Evolutionary conservation across 176 grass and related monocot species (phyloP).

Genomic region (Oryza nivara): DNA sequence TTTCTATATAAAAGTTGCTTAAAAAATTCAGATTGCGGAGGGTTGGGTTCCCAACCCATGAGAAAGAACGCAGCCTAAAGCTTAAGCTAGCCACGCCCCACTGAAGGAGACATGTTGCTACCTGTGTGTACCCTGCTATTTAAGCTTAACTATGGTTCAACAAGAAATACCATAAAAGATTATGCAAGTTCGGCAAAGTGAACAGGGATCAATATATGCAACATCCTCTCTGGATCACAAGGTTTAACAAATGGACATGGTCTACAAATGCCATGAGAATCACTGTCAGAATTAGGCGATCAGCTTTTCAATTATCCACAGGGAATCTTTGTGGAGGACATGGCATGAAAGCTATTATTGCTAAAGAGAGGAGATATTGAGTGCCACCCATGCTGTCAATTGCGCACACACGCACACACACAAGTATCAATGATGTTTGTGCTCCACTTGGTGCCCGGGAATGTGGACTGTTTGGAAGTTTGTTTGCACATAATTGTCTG

Average conservation of each 20-base stretch:
- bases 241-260: neutral
- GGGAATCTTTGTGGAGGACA: slow-evolving; percentile 27
- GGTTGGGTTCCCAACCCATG: too few relatives aligned
- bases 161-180: neutral
- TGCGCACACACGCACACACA: neutral
- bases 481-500: slow-evolving; percentile 25
- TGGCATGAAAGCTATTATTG: slow-evolving; percentile 15
- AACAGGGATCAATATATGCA: neutral
- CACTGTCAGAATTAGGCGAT: slow-evolving; percentile 14
- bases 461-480: slow-evolving; percentile 15
- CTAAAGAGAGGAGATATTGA: slow-evolving; percentile 3
- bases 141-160: neutral
- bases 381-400: slow-evolving; percentile 34
- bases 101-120: neutral
- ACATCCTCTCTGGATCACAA: neutral
- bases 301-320: slow-evolving; percentile 19
- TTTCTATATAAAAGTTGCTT: too few relatives aligned
- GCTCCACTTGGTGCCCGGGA: slow-evolving; percentile 29
- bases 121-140: neutral
- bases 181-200: neutral
- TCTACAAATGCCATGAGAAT: slow-evolving; percentile 23
- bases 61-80: too few relatives aligned
- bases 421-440: slow-evolving; percentile 23
- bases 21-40: too few relatives aligned
- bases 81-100: neutral